A percentile compares a stretch with the other conserved stretches of the same genome.
Conservation (phyloP, 192 early-diverging fungal genomes). For the Coemansia sp. region DNA sequence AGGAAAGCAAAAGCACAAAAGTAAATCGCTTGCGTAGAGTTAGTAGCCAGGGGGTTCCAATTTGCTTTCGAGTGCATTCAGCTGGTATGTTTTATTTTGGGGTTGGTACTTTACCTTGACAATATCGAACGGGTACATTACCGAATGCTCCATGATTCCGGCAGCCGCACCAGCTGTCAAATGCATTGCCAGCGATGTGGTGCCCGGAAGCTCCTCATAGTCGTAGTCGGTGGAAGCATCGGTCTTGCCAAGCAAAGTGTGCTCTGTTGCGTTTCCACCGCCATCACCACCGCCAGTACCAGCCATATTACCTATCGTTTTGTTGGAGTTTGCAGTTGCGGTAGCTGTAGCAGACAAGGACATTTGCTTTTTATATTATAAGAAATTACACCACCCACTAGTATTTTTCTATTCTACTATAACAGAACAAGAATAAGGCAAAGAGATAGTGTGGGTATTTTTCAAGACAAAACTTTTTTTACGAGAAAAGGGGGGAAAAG, state of each 20-base stretch:
- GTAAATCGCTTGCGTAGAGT: no score
- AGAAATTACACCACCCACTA: not conserved
- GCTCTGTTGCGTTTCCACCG: not conserved
- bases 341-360: not conserved
- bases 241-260: not conserved
- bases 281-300: not conserved
- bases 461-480: no score
- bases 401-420: not conserved
- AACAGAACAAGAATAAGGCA: not conserved
- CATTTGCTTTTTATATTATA: not conserved
- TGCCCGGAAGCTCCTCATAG: constrained; percentile 89
- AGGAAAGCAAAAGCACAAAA: not conserved
- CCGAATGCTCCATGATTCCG: constrained; percentile 95
- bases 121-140: constrained; percentile 93
- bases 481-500: no score
- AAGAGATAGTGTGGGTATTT: no score
- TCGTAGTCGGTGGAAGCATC: constrained; percentile 71
- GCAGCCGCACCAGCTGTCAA: constrained; percentile 91
- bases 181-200: constrained; percentile 77
- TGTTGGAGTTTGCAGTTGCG: not conserved
- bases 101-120: constrained; percentile 93
- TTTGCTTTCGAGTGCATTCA: no score
- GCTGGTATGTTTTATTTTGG: no score
- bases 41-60: no score
- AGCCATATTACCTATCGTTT: not conserved